phyloP scores from a whole-genome alignment of 805 yeast species.

The Lachancea dasiensis region DNA sequence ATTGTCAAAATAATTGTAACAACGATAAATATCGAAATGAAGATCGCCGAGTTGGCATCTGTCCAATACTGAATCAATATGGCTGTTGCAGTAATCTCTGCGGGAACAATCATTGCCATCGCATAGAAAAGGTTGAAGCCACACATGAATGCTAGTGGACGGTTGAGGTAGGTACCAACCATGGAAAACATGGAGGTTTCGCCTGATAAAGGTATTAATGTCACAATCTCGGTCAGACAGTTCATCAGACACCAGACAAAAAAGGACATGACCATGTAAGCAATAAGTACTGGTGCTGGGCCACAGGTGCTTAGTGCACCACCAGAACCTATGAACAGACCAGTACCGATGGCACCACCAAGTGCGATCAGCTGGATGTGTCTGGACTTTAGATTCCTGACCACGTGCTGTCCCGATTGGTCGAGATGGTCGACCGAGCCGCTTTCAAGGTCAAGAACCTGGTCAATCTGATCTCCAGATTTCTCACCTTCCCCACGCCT shows the following conservation, averaged over 20 bases:
- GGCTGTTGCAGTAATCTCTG: conserved; percentile 51
- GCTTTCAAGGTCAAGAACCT: too few species aligned
- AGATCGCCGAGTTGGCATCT: too few species aligned
- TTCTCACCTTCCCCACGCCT: too few species aligned
- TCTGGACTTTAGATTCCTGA: conserved; percentile 55
- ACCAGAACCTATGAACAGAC: conserved; percentile 57
- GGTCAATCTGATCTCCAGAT: too few species aligned
- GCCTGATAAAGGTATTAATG: conserved; percentile 54
- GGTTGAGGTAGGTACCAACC: conserved; percentile 66
- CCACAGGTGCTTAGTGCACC: conserved; percentile 48
- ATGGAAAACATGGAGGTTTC: conserved; percentile 58
- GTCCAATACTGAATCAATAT: too few species aligned
- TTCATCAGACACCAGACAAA: conserved; percentile 57
- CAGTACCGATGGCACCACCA: conserved; percentile 72
- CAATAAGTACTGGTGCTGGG: conserved; percentile 56
- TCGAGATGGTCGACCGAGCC: too few species aligned
- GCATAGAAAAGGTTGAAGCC: conserved; percentile 68
- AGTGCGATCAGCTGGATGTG: conserved; percentile 67
- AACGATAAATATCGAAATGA: too few species aligned
- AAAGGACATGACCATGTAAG: conserved; percentile 56
- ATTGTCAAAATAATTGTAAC: too few species aligned
- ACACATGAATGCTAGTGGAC: conserved; percentile 59
- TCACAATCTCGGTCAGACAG: conserved; percentile 68
- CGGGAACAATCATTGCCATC: conserved; percentile 65
- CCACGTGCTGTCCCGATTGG: too few species aligned